Conservation (phyloP, 768 basidiomycete genomes). For the Trametes punicea region DNA sequence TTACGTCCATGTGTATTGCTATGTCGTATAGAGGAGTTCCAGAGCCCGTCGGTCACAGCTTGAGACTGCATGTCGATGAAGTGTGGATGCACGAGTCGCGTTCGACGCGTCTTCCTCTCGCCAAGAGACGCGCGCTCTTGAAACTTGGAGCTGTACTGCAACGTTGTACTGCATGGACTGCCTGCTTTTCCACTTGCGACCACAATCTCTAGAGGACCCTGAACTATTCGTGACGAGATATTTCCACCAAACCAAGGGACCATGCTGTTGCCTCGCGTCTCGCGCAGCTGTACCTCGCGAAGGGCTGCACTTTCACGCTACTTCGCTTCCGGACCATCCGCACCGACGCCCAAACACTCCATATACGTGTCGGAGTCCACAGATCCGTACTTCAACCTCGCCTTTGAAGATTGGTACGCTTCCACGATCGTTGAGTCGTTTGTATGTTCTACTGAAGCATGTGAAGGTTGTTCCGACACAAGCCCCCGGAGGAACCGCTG, state of each 20-base stretch:
- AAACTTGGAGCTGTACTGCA: no score
- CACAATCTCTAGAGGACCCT: no score
- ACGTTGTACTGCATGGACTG: no score
- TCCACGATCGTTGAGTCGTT: background rate
- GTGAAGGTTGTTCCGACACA: constrained; percentile 75
- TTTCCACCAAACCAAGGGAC: no score
- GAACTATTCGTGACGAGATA: no score
- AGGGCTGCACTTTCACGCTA: background rate
- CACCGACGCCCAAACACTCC: constrained; percentile 34
- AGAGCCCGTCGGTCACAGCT: no score
- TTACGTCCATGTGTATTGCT: background rate
- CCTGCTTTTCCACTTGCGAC: no score
- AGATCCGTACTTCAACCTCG: constrained; percentile 86
- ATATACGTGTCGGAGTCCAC: constrained; percentile 75
- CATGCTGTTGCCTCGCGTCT: background rate
- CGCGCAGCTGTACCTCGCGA: background rate
- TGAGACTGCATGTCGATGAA: no score
- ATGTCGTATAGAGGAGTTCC: background rate
- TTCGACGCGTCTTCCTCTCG: no score
- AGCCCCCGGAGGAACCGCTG: constrained; percentile 60
- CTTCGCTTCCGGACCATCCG: background rate
- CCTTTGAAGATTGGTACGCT: constrained; percentile 84
- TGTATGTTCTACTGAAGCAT: constrained; percentile 7
- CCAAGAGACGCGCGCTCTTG: no score
- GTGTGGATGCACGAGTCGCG: no score